These are phyloP conservation scores for Lotmaria passim DNA, from an alignment of 208 protist species.

Conservation along the genomic window DNA sequence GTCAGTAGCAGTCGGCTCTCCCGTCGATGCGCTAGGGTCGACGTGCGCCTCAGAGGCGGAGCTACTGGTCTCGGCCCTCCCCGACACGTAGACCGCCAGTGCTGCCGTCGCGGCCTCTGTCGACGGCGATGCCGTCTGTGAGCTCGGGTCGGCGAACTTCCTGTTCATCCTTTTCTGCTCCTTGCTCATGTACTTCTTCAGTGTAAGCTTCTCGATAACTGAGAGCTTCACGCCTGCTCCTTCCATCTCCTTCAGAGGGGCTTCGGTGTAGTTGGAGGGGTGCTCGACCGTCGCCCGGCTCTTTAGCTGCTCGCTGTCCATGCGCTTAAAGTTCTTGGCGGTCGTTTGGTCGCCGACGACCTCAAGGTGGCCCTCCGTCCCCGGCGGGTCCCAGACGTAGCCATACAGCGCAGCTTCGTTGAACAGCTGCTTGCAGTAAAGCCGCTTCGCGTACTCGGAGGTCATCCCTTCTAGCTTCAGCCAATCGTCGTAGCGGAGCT, in stretches of 20 bases:
- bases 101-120: slow-evolving; percentile 13
- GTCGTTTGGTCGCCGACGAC: slow-evolving; percentile 39
- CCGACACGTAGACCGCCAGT: slow-evolving; percentile 13
- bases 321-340: slow-evolving; percentile 27
- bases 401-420: slow-evolving; percentile 31
- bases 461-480: slow-evolving; percentile 78
- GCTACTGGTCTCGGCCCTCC: background rate
- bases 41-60: background rate
- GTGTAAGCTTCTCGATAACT: slow-evolving; percentile 2
- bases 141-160: slow-evolving; percentile 4
- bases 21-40: slow-evolving; percentile 7
- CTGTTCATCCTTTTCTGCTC: slow-evolving; percentile 13
- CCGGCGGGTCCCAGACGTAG: slow-evolving; percentile 46
- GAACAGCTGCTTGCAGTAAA: slow-evolving; percentile 62
- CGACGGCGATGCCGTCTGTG: slow-evolving; percentile 7
- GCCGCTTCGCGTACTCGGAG: slow-evolving; percentile 71
- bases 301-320: slow-evolving; percentile 24
- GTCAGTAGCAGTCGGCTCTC: background rate
- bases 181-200: slow-evolving; percentile 21
- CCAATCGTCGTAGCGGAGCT: slow-evolving; percentile 80
- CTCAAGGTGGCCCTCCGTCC: slow-evolving; percentile 39
- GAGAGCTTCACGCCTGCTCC: slow-evolving; percentile 24
- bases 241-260: slow-evolving; percentile 12
- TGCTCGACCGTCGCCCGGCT: slow-evolving; percentile 22
- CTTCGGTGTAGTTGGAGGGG: slow-evolving; percentile 10